These are phyloP conservation scores for Fusarium praegraminearum DNA, from an alignment of 2,329 filamentous ascomycete species.

Conservation along the genomic window DNA sequence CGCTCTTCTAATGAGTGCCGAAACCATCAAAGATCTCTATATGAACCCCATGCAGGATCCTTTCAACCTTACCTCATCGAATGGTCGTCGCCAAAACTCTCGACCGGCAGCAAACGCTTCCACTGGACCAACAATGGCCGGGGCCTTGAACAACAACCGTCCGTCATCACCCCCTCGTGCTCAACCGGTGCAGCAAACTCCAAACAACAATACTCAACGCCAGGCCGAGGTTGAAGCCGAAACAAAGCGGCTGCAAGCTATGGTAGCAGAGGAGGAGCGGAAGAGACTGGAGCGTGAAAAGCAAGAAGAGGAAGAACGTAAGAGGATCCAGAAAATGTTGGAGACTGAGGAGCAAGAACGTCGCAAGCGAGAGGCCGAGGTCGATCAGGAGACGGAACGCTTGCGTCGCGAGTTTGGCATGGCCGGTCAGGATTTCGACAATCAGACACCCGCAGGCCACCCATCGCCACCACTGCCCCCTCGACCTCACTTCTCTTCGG, in stretches of 20 bases:
- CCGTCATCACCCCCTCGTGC: constrained; percentile 33
- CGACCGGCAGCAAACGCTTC: constrained; percentile 51
- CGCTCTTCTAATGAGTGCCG: constrained; percentile 73
- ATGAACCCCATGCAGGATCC: constrained; percentile 74
- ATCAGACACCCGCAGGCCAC: constrained; percentile 30
- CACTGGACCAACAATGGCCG: constrained; percentile 50
- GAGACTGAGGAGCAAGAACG: constrained; percentile 74
- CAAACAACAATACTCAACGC: constrained; percentile 43
- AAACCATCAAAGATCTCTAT: constrained; percentile 75
- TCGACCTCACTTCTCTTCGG: constrained; percentile 44
- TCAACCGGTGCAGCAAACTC: constrained; percentile 29
- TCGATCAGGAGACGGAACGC: constrained; percentile 86
- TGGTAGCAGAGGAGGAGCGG: constrained; percentile 64
- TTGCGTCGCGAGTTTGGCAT: constrained; percentile 76
- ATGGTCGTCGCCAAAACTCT: constrained; percentile 54
- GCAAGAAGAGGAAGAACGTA: constrained; percentile 66
- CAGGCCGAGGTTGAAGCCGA: constrained; percentile 74
- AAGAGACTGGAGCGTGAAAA: constrained; percentile 67
- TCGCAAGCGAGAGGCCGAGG: constrained; percentile 64
- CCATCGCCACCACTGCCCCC: constrained; percentile 53
- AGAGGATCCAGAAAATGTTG: constrained; percentile 72
- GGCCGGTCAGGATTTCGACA: constrained; percentile 57
- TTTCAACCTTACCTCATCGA: constrained; percentile 72
- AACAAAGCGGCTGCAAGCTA: constrained; percentile 75
- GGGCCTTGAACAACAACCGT: constrained; percentile 54